These are phyloP conservation scores for Pinus albicaulis DNA, from an alignment of 75 land plant genomes.

Conservation along the genomic window DNA sequence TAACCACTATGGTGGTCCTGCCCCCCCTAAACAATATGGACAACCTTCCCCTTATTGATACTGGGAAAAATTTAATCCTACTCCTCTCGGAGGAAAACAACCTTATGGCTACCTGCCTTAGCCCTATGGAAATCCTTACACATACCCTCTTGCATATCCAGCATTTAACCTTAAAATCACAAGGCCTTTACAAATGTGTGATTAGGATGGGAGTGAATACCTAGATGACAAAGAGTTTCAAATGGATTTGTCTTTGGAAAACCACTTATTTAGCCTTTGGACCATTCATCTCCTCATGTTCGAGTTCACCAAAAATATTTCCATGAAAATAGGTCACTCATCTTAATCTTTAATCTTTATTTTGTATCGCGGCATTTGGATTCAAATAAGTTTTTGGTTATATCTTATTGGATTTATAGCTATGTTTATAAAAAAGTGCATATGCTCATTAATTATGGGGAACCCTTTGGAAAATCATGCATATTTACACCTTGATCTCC, in stretches of 20 bases:
- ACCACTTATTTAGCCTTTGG: constrained; percentile 68
- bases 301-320: constrained; percentile 43
- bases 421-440: background rate
- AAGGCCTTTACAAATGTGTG: constrained; percentile 34
- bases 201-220: constrained; percentile 74
- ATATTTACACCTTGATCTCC: background rate
- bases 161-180: constrained; percentile 71
- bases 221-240: constrained; percentile 90
- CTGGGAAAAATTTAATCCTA: too few species aligned
- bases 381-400: background rate
- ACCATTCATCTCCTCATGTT: constrained; percentile 87
- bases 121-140: constrained; percentile 25
- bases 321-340: constrained; percentile 62
- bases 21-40: too few species aligned
- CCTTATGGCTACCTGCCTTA: constrained; percentile 4
- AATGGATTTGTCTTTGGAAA: constrained; percentile 47
- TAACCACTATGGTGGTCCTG: too few species aligned
- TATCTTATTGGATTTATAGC: background rate
- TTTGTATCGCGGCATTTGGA: too few species aligned
- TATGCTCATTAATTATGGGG: background rate
- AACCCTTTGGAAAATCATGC: background rate
- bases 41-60: too few species aligned
- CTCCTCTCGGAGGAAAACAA: background rate
- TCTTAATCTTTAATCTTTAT: constrained; percentile 1
- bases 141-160: constrained; percentile 29